Conservation (phyloP, 129 eudicot genomes). For the Lonicera japonica region DNA sequence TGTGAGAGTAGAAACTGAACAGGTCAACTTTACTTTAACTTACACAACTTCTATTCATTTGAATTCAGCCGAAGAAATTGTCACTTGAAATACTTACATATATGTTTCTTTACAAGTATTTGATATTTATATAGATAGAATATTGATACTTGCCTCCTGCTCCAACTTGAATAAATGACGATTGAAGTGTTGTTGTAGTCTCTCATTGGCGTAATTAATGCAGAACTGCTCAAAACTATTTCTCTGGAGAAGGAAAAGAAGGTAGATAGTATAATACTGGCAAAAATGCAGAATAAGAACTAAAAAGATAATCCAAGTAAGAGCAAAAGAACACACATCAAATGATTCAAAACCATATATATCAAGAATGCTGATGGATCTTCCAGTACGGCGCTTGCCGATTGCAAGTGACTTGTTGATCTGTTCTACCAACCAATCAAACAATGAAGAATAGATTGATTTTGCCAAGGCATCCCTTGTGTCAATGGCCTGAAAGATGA, state of each 20-base stretch:
- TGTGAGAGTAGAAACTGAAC: no score
- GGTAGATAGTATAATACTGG: neutral
- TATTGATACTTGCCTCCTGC: slow-evolving; percentile 55
- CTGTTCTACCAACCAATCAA: slow-evolving; percentile 94
- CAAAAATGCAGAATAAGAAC: neutral
- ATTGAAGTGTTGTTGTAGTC: slow-evolving; percentile 88
- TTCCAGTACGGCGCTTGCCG: slow-evolving; percentile 75
- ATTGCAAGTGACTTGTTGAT: slow-evolving; percentile 80
- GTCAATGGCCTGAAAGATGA: slow-evolving; percentile 59
- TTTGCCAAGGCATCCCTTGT: slow-evolving; percentile 93
- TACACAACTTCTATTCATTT: no score
- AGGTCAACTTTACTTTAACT: no score
- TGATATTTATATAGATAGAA: no score
- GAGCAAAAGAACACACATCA: slow-evolving; percentile 36
- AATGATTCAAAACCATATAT: slow-evolving; percentile 94
- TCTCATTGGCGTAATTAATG: slow-evolving; percentile 88
- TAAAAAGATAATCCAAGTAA: slow-evolving; percentile 4
- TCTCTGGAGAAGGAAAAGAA: slow-evolving; percentile 37
- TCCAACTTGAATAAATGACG: slow-evolving; percentile 80
- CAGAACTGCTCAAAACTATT: slow-evolving; percentile 96
- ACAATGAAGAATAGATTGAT: slow-evolving; percentile 83
- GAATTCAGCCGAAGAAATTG: no score
- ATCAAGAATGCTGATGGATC: slow-evolving; percentile 95
- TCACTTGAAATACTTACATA: no score
- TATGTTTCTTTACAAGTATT: no score